Conservation (phyloP, 75 land plant genomes). For the Picea glauca region DNA sequence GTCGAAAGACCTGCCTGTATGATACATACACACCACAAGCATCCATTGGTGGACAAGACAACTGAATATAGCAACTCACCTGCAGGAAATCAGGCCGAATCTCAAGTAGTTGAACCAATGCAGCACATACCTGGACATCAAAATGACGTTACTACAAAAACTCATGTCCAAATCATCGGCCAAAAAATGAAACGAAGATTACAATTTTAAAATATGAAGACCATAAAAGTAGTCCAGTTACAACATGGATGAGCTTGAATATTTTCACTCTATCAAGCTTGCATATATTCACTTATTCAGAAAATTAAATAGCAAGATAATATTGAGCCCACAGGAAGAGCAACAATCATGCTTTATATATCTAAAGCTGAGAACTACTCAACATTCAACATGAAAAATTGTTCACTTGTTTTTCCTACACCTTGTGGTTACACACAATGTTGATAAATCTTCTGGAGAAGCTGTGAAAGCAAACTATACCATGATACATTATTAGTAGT, state of each 20-base stretch:
- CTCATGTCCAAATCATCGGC: too few species aligned
- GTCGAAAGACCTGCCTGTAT: neutral
- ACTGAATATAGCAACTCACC: slow-evolving; percentile 32
- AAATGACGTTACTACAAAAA: neutral
- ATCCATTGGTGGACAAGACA: neutral
- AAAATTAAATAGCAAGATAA: neutral
- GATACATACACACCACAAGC: neutral
- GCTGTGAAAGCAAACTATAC: neutral
- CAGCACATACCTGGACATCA: slow-evolving; percentile 76
- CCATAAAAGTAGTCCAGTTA: too few species aligned
- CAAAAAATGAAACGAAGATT: neutral
- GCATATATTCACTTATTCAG: neutral
- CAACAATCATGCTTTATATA: neutral
- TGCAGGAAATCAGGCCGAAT: slow-evolving; percentile 68
- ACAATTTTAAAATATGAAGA: too few species aligned
- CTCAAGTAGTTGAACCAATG: slow-evolving; percentile 88
- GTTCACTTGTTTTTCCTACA: neutral
- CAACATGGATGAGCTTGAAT: too few species aligned
- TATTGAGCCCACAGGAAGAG: neutral
- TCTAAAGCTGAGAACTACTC: neutral
- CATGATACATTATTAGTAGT: too few species aligned
- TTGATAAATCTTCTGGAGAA: neutral
- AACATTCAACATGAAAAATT: too few species aligned
- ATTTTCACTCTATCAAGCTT: neutral
- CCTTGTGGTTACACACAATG: neutral